These are phyloP conservation scores for Begonia peltatifolia DNA, from an alignment of 306 rosid genomes.

Conservation along the genomic window DNA sequence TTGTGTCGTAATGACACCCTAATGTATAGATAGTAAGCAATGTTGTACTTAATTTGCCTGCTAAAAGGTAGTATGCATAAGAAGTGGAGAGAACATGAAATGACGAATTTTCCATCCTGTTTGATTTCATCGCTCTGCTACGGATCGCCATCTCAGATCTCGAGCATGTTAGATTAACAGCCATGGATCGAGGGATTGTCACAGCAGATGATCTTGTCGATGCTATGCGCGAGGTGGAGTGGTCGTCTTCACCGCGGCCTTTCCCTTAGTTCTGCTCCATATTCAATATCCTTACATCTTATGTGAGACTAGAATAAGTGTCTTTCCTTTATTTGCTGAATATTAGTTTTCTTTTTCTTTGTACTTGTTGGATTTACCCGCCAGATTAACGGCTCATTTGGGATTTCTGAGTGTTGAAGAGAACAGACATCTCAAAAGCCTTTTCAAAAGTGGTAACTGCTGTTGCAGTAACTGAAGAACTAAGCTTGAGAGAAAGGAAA, in stretches of 20 bases:
- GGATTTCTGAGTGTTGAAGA: too few relatives aligned
- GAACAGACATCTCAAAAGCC: too few relatives aligned
- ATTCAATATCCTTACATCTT: constrained; percentile 73
- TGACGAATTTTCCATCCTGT: not conserved
- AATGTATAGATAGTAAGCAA: too few relatives aligned
- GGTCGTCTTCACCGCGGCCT: constrained; percentile 99
- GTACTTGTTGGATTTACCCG: too few relatives aligned
- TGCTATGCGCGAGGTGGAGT: constrained; percentile 95
- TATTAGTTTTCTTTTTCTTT: not conserved
- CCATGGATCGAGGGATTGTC: constrained; percentile 96
- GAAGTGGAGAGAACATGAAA: too few relatives aligned
- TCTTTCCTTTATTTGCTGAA: not conserved
- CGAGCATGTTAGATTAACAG: not conserved
- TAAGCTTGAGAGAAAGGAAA: too few relatives aligned
- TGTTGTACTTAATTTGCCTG: too few relatives aligned
- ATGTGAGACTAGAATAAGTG: constrained; percentile 11
- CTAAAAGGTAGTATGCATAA: too few relatives aligned
- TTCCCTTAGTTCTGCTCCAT: constrained; percentile 79
- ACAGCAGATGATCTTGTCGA: constrained; percentile 91
- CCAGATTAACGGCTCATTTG: too few relatives aligned
- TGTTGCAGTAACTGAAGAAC: too few relatives aligned
- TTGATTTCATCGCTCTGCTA: not conserved
- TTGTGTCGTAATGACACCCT: too few relatives aligned
- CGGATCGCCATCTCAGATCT: constrained; percentile 4
- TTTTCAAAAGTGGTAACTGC: too few relatives aligned